Evolutionary conservation across 2,329 filamentous ascomycete species (phyloP).

Genomic region (Aspergillus thermomutatus): DNA sequence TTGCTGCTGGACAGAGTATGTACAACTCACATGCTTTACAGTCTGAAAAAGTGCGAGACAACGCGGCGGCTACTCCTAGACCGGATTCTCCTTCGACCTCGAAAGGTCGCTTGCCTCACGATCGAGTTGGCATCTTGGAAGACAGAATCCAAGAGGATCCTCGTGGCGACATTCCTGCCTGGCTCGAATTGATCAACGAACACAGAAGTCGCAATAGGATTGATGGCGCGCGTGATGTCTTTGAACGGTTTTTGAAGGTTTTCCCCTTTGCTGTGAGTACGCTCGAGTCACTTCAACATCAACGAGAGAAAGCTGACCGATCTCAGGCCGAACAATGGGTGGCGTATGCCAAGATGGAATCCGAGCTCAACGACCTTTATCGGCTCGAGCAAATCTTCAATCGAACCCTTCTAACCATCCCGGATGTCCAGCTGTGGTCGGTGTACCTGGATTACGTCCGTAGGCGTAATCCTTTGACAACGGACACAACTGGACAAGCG

Average conservation of each 20-base stretch:
- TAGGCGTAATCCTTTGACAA: slow-evolving; percentile 79
- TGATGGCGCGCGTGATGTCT: slow-evolving; percentile 74
- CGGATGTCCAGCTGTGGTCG: slow-evolving; percentile 85
- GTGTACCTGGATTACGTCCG: slow-evolving; percentile 95
- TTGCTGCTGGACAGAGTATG: slow-evolving; percentile 34
- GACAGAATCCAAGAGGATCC: slow-evolving; percentile 90
- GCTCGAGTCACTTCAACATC: background rate
- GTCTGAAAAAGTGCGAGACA: slow-evolving; percentile 32
- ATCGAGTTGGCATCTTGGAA: slow-evolving; percentile 77
- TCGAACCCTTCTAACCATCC: slow-evolving; percentile 71
- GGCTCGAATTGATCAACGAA: slow-evolving; percentile 82
- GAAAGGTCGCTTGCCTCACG: slow-evolving; percentile 62
- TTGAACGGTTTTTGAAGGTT: slow-evolving; percentile 79
- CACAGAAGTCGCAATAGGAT: slow-evolving; percentile 77
- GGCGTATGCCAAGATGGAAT: slow-evolving; percentile 83
- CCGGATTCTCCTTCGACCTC: slow-evolving; percentile 45
- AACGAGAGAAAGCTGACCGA: slow-evolving; percentile 31
- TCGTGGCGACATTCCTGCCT: slow-evolving; percentile 86
- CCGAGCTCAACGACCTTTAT: slow-evolving; percentile 76
- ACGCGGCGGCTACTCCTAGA: slow-evolving; percentile 36
- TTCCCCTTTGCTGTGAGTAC: slow-evolving; percentile 86
- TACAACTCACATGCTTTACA: slow-evolving; percentile 34
- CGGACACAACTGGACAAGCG: slow-evolving; percentile 71
- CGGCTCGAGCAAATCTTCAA: slow-evolving; percentile 81
- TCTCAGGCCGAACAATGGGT: slow-evolving; percentile 85